phyloP scores from a whole-genome alignment of 2,329 filamentous ascomycete genomes.

The Boeremia lycopersici region DNA sequence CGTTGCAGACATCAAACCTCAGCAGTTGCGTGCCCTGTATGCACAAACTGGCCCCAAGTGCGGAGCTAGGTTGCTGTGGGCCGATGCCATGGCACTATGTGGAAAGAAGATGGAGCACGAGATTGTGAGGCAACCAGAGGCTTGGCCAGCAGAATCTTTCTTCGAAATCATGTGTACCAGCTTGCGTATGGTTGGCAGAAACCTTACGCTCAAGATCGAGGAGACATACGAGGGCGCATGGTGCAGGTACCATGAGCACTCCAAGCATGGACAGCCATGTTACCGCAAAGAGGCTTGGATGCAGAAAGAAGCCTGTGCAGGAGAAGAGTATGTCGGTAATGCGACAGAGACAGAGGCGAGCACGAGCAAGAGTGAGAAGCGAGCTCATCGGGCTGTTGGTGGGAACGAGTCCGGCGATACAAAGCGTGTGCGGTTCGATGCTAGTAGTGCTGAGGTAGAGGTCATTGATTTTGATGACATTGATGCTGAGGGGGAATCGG shows the following conservation, averaged over 20 bases:
- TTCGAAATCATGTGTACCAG: constrained; percentile 35
- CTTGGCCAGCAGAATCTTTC: constrained; percentile 19
- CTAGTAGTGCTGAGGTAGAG: background rate
- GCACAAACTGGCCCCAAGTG: constrained; percentile 21
- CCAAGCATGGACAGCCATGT: constrained; percentile 25
- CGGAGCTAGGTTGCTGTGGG: constrained; percentile 41
- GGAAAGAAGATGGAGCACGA: constrained; percentile 23
- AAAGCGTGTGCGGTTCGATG: constrained; percentile 5
- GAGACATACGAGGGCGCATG: constrained; percentile 33
- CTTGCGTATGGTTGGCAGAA: constrained; percentile 28
- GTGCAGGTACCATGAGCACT: constrained; percentile 45
- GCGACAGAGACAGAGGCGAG: background rate
- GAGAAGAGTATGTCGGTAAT: background rate
- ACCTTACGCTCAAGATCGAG: constrained; percentile 41
- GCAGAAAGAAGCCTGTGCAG: background rate
- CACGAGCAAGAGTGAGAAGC: background rate
- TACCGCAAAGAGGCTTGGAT: constrained; percentile 21
- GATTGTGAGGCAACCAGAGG: background rate
- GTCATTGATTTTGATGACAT: background rate
- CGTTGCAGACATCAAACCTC: constrained; percentile 21
- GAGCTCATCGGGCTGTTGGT: background rate
- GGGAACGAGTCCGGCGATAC: background rate
- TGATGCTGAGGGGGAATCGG: background rate
- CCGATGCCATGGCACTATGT: constrained; percentile 37
- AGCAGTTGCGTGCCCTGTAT: constrained; percentile 31